Evolutionary conservation across 352 stramenopile species (phyloP), one percentile per base, ranked within the genome.

Genomic region (Halophytophthora polymorphica): DNA sequence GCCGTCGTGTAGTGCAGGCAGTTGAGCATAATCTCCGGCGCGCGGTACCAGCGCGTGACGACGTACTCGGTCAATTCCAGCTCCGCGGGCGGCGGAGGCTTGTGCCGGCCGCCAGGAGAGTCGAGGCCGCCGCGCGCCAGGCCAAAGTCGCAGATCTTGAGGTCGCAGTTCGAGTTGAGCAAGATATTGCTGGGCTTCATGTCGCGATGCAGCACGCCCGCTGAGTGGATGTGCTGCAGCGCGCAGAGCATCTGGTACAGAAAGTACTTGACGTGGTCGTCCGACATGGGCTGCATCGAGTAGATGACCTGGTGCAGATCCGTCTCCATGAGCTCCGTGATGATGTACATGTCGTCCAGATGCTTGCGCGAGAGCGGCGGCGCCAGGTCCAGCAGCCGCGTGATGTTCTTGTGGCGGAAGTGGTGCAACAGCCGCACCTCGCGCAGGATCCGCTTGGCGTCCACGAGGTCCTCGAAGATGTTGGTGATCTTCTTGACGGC

Each of bases 371-470:
- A 94, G 48, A 69, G 72, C 34, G 95, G 93, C 17, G 90, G 84
- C 67, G 93, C 83, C 66, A 98, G 82, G 72, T 98, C 93, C 8
- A 90, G 60, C 55, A 98, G 77, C 15, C 71, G 58, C 15, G 98
- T 96, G 62, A 99, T 97, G 64, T 97, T 97, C 65, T 96, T 88
- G 64, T 94, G 86, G 19, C 75, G 63, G 84, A 98, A 90, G 43
- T 93, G 83, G 13, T 72, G 66, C 22, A 97, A 43, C 21, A 97
- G 53, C 14, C 83, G 70, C 53, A 98, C 93, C 62, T 98, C 96
- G 13, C 96, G 77, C 23, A 99, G 69, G 61, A 99, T 99, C 17
- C 97, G 85, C 67, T 99, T 99, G 14, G 96, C 97, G 71, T 99
- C 97, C 45, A 98, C 96, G 39, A 99, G 84, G 66, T 99, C 96